Evolutionary conservation across 305 asterid species (phyloP).

Genomic region (Plantago coronopus): DNA sequence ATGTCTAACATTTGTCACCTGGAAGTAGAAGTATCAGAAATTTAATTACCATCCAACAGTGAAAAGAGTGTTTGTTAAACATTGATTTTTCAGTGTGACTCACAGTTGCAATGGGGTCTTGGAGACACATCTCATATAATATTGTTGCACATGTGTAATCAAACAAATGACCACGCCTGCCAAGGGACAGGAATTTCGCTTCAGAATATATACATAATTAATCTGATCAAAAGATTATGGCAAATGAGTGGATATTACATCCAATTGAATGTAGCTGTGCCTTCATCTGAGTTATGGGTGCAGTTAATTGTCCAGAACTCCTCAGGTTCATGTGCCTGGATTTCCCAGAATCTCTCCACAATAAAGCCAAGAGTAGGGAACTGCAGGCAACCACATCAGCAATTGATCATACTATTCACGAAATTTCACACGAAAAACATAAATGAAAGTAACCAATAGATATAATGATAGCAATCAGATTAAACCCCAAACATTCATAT

Average conservation of each 20-base stretch:
- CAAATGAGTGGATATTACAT: slow-evolving; percentile 48
- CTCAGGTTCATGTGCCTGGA: slow-evolving; percentile 92
- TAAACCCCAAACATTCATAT: slow-evolving; percentile 18
- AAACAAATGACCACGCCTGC: slow-evolving; percentile 97
- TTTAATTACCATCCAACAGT: slow-evolving; percentile 20
- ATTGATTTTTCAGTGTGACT: slow-evolving; percentile 34
- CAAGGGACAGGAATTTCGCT: slow-evolving; percentile 27
- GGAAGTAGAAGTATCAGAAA: slow-evolving; percentile 26
- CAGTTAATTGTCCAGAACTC: slow-evolving; percentile 95
- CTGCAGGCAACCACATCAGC: slow-evolving; percentile 42
- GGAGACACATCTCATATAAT: slow-evolving; percentile 86
- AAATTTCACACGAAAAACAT: slow-evolving; percentile 10
- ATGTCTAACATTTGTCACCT: slow-evolving; percentile 75
- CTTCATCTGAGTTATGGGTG: slow-evolving; percentile 81
- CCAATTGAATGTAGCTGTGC: slow-evolving; percentile 79
- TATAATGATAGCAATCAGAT: not conserved
- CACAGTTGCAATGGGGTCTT: slow-evolving; percentile 87
- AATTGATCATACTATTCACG: slow-evolving; percentile 16
- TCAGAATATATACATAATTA: slow-evolving; percentile 17
- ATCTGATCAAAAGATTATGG: slow-evolving; percentile 10
- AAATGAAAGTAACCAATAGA: slow-evolving; percentile 16
- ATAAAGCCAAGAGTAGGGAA: slow-evolving; percentile 95
- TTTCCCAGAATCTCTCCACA: slow-evolving; percentile 98
- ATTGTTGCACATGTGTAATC: slow-evolving; percentile 85
- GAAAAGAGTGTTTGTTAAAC: slow-evolving; percentile 17